Evolutionary conservation across 2,329 filamentous ascomycete species (phyloP), one percentile per base, ranked within the genome.

Genomic region (Madurella fahalii): DNA sequence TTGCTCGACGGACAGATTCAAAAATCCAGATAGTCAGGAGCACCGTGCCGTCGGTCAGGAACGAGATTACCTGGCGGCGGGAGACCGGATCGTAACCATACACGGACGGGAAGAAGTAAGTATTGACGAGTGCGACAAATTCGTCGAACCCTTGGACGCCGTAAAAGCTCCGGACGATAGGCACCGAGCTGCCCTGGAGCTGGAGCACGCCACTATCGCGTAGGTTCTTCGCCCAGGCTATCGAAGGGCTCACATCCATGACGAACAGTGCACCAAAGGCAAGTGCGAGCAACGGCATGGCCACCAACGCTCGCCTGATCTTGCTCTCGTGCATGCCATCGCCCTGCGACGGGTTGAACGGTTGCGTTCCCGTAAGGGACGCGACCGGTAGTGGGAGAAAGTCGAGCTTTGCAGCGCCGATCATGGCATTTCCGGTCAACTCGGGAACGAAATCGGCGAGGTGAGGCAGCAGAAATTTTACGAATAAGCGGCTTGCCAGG

Each of bases 291-390:
- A 62, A 25, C 1, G 60, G 58, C 30, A 60, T 25, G 3, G 44
- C 60, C 11, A 54, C 34, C 1, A 55, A 9, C 31, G 47, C 43
- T n/a, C 58, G 52, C 43, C 48, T 52, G 16, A 60, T 20, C 49
- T 48, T 58, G 58, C 58, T 60, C 46, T 60, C 58, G 17, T 40
- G 47, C 4, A 44, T 15, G 15, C 54, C 56, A 9, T 53, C 41
- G 34, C 56, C 58, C 32, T 56, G 52, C 18, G 40, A 41, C 18
- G 58, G 60, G 41, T 62, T 62, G 48, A 58, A 62, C 9, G 60
- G 60, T 37, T 40, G 47, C 9, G 47, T 54, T 3, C 50, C 56
- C 1, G 46, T 53, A n/a, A 62, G 34, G 4, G 58, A 60, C 7
- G 30, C 30, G 40, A 39, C 39, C 2, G 60, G 60, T 2, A 62